Evolutionary conservation across 345 rosid genomes (phyloP), one percentile per base, ranked within the genome.

Genomic region (Xanthoceras sorbifolium): DNA sequence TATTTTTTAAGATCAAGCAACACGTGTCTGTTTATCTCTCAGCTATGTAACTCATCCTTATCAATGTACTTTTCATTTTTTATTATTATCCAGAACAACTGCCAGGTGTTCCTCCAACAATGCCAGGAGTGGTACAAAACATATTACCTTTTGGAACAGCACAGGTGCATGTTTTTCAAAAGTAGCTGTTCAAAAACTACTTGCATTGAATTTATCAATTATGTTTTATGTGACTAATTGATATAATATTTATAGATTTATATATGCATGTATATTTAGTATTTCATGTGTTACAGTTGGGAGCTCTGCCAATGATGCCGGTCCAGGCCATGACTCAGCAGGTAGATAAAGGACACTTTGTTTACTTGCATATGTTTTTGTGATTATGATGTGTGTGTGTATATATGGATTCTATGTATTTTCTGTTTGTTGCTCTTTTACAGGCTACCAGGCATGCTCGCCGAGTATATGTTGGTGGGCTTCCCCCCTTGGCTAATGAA

Each of bases 311-410:
- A 44, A 31, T 86, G 72, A 80, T 86, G 85, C 89, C 89, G 15
- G 69, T 72, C 10, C 89, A 86, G 64, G 85, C 86, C 46, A 86
- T 86, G 89, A 86, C 89, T 62, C 89, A 86, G 64, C 89, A 86
- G 89, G 87, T 84, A 64, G 69, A 63, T 54, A 61, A 42, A 57
- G 46, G 44, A 17, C 44, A 23, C 25, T 36, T 15, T 15, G 9
- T 22, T 52, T 38, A 20, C 48, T 4, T 38, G 26, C 1, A n/a
- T 22, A 71, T 63, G n/a, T 20, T 42, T 40, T 38, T 62, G n/a
- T 4, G 59, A 25, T 42, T 62, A 29, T 22, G 20, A n/a, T 29
- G 10, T 44, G 8, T 67, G n/a, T 48, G 29, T 23, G 29, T 23
- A 36, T 48, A n/a, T 57, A 59, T 64, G 59, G 7, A 48, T 76